Evolutionary conservation across 2,329 filamentous ascomycete genomes (phyloP).

Genomic region (Fusarium xyrophilum): DNA sequence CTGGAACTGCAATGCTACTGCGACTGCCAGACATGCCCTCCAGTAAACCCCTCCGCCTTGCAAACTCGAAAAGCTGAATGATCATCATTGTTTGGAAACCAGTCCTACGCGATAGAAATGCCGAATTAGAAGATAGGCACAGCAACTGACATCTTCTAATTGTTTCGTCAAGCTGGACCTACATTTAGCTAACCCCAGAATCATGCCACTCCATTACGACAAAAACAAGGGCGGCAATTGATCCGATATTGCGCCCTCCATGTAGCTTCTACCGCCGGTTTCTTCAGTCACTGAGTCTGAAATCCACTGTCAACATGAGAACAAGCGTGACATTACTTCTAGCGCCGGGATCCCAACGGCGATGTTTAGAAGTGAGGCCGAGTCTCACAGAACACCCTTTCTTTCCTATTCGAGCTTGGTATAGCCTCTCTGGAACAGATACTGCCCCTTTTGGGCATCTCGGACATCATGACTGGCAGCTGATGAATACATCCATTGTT

Average conservation of each 20-base stretch:
- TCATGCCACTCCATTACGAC: too few relatives aligned
- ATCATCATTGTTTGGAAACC: accelerated
- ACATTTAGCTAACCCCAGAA: too few relatives aligned
- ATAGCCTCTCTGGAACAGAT: background rate
- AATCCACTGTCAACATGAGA: background rate
- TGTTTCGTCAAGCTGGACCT: too few relatives aligned
- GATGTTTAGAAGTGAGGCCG: too few relatives aligned
- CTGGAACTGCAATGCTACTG: background rate
- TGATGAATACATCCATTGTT: background rate
- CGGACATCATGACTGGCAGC: background rate
- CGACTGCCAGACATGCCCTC: too few relatives aligned
- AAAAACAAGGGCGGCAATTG: background rate
- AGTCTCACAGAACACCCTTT: background rate
- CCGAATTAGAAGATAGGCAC: too few relatives aligned
- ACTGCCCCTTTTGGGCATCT: background rate
- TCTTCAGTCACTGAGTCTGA: accelerated
- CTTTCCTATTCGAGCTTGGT: background rate
- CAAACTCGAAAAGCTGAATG: background rate
- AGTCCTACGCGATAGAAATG: too few relatives aligned
- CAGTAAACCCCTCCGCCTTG: background rate
- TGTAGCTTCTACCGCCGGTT: accelerated
- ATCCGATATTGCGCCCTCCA: background rate
- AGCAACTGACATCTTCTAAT: too few relatives aligned
- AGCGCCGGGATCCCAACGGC: accelerated
- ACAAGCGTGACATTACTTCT: background rate